Percentiles rank a stretch among this genome's conserved stretches.
These are phyloP conservation scores for Xerophyta viscosa DNA, from an alignment of 106 monocot genomes.

Conservation along the genomic window DNA sequence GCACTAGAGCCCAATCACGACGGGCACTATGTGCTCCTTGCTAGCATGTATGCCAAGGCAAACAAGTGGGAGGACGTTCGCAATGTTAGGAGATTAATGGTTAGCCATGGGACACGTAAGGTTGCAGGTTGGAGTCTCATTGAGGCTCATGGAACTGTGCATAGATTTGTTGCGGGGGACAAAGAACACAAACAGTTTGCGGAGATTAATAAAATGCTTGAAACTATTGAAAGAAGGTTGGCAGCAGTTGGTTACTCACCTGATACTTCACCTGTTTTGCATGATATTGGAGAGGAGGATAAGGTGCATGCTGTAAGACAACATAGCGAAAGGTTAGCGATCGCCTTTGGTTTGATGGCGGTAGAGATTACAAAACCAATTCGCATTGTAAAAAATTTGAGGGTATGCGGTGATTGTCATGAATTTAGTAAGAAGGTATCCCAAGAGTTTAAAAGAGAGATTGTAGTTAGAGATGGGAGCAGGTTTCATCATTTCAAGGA, in stretches of 20 bases:
- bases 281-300: conserved; percentile 12
- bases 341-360: conserved; percentile 5
- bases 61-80: conserved; percentile 6
- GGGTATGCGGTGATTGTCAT: conserved; percentile 10
- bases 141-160: conserved; percentile 5
- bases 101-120: conserved; percentile 1
- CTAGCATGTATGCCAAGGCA: conserved; percentile 6
- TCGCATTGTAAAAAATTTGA: conserved; percentile 6
- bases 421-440: conserved; percentile 8
- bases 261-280: conserved; percentile 1
- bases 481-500: conserved; percentile 13
- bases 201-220: conserved; percentile 6
- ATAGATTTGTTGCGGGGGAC: conserved; percentile 7
- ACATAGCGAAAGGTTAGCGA: conserved; percentile 9
- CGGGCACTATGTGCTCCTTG: conserved; percentile 10
- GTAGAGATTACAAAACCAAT: not conserved
- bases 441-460: conserved; percentile 4
- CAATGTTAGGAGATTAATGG: conserved; percentile 3
- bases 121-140: conserved; percentile 6
- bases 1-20: conserved; percentile 6
- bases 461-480: conserved; percentile 9
- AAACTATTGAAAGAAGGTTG: not conserved
- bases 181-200: conserved; percentile 2
- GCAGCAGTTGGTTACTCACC: conserved; percentile 1
- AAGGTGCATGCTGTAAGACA: conserved; percentile 9